These are phyloP conservation scores for Cercophora scortea DNA, from an alignment of 495 filamentous ascomycete genomes.

Conservation along the genomic window DNA sequence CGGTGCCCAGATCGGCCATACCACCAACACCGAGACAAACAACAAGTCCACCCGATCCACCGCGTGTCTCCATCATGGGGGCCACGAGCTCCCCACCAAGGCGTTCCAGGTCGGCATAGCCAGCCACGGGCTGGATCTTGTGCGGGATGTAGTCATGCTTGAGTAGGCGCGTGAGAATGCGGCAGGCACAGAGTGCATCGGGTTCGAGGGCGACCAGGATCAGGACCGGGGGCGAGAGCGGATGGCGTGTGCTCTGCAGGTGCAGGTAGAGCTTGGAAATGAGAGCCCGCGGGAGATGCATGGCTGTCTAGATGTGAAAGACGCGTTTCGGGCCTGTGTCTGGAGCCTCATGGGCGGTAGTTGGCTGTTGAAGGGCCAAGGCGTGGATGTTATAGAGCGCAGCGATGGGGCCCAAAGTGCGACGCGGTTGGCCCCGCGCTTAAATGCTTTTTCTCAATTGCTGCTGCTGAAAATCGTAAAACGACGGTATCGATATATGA, in stretches of 20 bases:
- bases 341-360: constrained; percentile 1
- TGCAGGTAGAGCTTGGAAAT: constrained; percentile 86
- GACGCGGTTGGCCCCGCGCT: too few relatives aligned
- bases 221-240: constrained; percentile 81
- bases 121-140: constrained; percentile 90
- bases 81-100: constrained; percentile 66
- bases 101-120: constrained; percentile 81
- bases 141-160: constrained; percentile 98
- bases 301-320: constrained; percentile 24
- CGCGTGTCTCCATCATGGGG: constrained; percentile 73
- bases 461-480: too few relatives aligned
- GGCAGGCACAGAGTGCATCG: constrained; percentile 90
- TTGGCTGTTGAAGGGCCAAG: background rate
- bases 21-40: constrained; percentile 91
- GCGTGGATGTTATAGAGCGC: background rate
- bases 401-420: too few relatives aligned
- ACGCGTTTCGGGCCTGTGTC: constrained; percentile 4
- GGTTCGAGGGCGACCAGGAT: constrained; percentile 90
- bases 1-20: constrained; percentile 70
- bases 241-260: constrained; percentile 71
- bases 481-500: too few relatives aligned
- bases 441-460: too few relatives aligned
- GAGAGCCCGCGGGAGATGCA: constrained; percentile 90
- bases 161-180: constrained; percentile 81
- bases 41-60: constrained; percentile 77